Evolutionary conservation across 495 filamentous ascomycete genomes (phyloP).

Genomic region (Podospora conica): DNA sequence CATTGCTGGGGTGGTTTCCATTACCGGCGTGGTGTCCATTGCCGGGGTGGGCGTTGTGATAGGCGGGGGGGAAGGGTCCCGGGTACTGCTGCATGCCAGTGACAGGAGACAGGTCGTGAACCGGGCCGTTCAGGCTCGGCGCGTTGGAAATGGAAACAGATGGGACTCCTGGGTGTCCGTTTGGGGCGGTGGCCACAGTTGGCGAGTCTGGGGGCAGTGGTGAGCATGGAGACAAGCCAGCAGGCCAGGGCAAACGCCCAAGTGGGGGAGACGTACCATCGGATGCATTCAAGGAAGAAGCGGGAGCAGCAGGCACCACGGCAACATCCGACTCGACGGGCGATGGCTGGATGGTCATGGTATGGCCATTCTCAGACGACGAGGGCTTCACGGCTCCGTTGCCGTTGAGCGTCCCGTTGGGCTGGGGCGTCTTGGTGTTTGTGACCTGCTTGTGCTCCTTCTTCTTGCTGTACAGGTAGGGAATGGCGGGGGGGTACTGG

Average conservation of each 20-base stretch:
- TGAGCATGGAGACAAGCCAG: constrained; percentile 9
- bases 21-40: constrained; percentile 31
- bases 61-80: constrained; percentile 11
- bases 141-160: constrained; percentile 6
- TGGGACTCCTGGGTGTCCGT: constrained; percentile 1
- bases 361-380: background rate
- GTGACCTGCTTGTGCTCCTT: no score
- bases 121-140: background rate
- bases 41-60: constrained; percentile 36
- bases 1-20: constrained; percentile 4
- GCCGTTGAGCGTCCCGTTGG: background rate
- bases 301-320: background rate
- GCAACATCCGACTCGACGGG: background rate
- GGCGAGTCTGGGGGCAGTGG: constrained; percentile 11
- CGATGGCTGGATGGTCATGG: background rate
- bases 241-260: background rate
- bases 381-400: background rate
- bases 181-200: constrained; percentile 5
- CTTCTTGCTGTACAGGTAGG: background rate
- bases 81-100: constrained; percentile 10
- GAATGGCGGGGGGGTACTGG: constrained; percentile 24
- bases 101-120: constrained; percentile 6
- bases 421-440: background rate
- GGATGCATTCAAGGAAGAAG: background rate
- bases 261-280: background rate